A percentile compares a stretch with the other conserved stretches of the same genome.
Conservation (phyloP, 2,329 filamentous ascomycete species). For the Fusarium staphyleae region DNA sequence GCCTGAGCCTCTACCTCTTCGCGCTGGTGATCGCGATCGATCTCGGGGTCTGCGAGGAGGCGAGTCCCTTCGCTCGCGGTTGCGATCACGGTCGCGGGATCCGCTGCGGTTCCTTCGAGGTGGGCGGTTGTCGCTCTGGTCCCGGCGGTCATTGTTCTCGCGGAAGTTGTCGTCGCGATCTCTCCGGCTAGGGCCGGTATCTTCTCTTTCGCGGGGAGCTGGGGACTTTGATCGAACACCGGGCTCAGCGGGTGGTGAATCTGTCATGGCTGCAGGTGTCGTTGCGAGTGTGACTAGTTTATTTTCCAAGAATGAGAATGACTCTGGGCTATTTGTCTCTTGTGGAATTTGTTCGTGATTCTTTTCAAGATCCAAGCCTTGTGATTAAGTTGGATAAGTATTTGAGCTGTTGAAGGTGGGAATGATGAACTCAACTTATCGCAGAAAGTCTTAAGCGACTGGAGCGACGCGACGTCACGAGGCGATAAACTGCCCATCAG, state of each 20-base stretch:
- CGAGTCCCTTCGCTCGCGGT: conserved; percentile 27
- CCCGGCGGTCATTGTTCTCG: conserved; percentile 15
- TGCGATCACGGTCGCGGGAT: conserved; percentile 21
- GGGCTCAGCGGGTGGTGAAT: conserved; percentile 27
- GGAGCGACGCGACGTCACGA: conserved; percentile 19
- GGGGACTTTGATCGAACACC: conserved; percentile 29
- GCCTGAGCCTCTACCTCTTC: conserved; percentile 34
- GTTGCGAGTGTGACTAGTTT: not conserved
- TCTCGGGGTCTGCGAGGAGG: conserved; percentile 32
- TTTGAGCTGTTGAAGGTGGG: not conserved
- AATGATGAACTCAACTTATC: not conserved
- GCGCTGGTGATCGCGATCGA: conserved; percentile 35
- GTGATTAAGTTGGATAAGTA: not conserved
- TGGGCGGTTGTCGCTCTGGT: conserved; percentile 1
- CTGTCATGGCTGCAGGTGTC: conserved; percentile 16
- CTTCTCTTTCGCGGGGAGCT: conserved; percentile 12
- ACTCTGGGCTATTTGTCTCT: not conserved
- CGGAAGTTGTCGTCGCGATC: conserved; percentile 7
- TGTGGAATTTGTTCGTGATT: not conserved
- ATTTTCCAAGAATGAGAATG: not conserved
- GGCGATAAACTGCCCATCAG: not conserved
- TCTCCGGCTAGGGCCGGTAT: not conserved
- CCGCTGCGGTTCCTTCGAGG: conserved; percentile 20
- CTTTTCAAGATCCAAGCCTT: not conserved
- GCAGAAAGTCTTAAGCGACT: conserved; percentile 13